Percentiles rank a stretch among this genome's conserved stretches.
Evolutionary conservation across 2,329 filamentous ascomycete species (phyloP).

Genomic region (Stagonosporopsis rhizophila): DNA sequence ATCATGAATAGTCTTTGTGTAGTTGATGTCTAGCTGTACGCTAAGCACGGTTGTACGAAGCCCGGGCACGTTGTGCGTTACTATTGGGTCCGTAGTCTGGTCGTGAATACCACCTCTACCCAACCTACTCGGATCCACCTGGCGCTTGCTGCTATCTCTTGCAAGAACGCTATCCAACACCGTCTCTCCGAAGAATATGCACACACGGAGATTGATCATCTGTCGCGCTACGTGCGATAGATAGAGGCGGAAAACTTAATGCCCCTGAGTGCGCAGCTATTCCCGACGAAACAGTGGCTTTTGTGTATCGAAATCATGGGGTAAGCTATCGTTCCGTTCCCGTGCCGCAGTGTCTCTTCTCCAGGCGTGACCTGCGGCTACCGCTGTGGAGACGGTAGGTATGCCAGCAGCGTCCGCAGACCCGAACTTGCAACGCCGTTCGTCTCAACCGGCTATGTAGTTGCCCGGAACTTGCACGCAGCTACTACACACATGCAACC

Average conservation of each 20-base stretch:
- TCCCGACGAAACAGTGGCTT: slow-evolving; percentile 11
- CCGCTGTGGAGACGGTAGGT: neutral
- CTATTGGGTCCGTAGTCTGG: slow-evolving; percentile 16
- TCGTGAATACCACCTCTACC: neutral
- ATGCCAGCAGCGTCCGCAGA: neutral
- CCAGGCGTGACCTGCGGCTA: neutral
- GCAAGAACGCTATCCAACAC: neutral
- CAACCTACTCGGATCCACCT: slow-evolving; percentile 4
- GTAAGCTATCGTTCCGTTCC: slow-evolving; percentile 16
- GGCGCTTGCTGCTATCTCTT: slow-evolving; percentile 9
- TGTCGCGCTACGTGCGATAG: slow-evolving; percentile 6
- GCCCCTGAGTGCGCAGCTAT: slow-evolving; percentile 1
- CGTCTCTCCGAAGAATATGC: slow-evolving; percentile 5
- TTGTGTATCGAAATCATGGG: slow-evolving; percentile 7
- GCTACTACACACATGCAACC: slow-evolving; percentile 3
- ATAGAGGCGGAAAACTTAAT: neutral
- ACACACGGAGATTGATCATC: slow-evolving; percentile 21
- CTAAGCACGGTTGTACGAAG: slow-evolving; percentile 3
- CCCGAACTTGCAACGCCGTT: neutral
- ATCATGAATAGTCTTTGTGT: slow-evolving; percentile 13
- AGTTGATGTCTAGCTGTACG: slow-evolving; percentile 1
- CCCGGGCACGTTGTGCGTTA: slow-evolving; percentile 4
- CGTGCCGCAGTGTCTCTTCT: slow-evolving; percentile 4
- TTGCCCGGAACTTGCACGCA: neutral
- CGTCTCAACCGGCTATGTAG: neutral